Conservation (phyloP, 148 eudicot genomes). For the Talinum fruticosum region DNA sequence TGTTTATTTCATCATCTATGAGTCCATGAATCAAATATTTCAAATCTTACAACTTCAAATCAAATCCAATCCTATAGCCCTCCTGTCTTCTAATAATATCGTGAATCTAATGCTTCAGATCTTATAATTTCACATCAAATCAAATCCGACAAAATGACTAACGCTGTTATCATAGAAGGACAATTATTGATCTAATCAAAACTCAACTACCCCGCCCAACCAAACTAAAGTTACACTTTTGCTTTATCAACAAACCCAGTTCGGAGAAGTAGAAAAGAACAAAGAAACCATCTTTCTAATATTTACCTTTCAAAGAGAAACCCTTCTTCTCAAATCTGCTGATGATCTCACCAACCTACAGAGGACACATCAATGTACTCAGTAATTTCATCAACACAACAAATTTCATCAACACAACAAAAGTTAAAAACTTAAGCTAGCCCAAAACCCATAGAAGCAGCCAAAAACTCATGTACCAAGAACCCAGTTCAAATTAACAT, state of each 20-base stretch:
- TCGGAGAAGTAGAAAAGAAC: background rate
- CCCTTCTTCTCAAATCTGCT: constrained; percentile 96
- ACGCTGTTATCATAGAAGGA: background rate
- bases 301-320: constrained; percentile 69
- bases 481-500: background rate
- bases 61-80: background rate
- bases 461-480: background rate
- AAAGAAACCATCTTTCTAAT: background rate
- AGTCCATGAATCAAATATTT: too few species aligned
- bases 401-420: background rate
- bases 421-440: background rate
- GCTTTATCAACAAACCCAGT: background rate
- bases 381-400: background rate
- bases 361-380: background rate
- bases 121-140: background rate
- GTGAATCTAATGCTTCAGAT: too few species aligned
- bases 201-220: background rate
- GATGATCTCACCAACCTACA: constrained; percentile 84
- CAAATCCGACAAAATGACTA: background rate
- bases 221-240: background rate
- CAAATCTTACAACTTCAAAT: too few species aligned
- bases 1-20: background rate
- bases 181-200: too few species aligned
- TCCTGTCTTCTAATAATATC: background rate
- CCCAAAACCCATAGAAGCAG: background rate